These are phyloP conservation scores for Pleurotus sapidus DNA, from an alignment of 768 basidiomycete genomes.

Conservation along the genomic window DNA sequence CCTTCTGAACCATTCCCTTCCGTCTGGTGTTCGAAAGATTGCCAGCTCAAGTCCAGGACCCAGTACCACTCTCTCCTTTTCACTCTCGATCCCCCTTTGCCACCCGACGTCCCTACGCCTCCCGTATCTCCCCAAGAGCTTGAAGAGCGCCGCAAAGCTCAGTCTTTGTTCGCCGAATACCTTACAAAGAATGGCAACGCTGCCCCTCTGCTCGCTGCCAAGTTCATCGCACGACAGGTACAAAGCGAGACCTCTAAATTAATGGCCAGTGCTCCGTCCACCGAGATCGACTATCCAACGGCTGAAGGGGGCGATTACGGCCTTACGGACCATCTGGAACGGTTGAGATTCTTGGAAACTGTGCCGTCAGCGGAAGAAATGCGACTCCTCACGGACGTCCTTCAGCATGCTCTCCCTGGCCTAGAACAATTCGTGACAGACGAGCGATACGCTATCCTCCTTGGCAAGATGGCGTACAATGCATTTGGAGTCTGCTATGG, in stretches of 20 bases:
- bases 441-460: slow-evolving; percentile 55
- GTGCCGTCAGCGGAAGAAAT: not conserved
- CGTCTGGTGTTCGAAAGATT: slow-evolving; percentile 73
- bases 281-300: slow-evolving; percentile 39
- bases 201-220: slow-evolving; percentile 58
- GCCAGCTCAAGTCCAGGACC: slow-evolving; percentile 49
- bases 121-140: slow-evolving; percentile 24
- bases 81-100: slow-evolving; percentile 60
- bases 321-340: slow-evolving; percentile 75
- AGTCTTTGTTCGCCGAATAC: slow-evolving; percentile 54
- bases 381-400: slow-evolving; percentile 47
- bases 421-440: slow-evolving; percentile 68
- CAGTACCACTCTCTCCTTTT: slow-evolving; percentile 74
- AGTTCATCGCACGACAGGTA: slow-evolving; percentile 73
- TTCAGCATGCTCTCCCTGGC: slow-evolving; percentile 64
- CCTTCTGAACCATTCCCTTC: slow-evolving; percentile 49
- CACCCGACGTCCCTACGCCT: slow-evolving; percentile 34
- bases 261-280: slow-evolving; percentile 19
- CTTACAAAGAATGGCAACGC: slow-evolving; percentile 46
- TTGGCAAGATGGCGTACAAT: slow-evolving; percentile 77
- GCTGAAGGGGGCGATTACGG: slow-evolving; percentile 53
- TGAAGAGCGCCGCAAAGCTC: slow-evolving; percentile 54
- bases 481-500: slow-evolving; percentile 68
- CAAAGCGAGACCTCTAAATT: slow-evolving; percentile 61
- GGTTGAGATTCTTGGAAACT: slow-evolving; percentile 39